Evolutionary conservation across 2,329 filamentous ascomycete species (phyloP).

Genomic region (Fusarium luffae): DNA sequence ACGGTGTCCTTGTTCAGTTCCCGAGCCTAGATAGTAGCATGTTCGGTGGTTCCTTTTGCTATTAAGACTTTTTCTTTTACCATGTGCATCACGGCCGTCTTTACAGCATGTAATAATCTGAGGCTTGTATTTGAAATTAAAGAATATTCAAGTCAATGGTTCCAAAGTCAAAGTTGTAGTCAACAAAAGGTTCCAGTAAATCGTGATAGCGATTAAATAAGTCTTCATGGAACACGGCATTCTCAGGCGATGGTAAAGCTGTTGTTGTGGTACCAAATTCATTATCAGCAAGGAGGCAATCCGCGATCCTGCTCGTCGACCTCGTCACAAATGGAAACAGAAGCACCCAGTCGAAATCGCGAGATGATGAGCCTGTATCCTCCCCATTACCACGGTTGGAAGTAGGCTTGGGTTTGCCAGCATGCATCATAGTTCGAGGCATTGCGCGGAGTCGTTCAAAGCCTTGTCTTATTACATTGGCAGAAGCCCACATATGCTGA

Average conservation of each 20-base stretch:
- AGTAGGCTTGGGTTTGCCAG: not conserved
- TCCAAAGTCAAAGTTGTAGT: constrained; percentile 36
- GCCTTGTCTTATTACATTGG: constrained; percentile 36
- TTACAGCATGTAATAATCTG: not conserved
- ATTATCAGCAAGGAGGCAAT: constrained; percentile 32
- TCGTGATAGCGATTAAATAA: constrained; percentile 36
- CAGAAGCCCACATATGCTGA: constrained; percentile 42
- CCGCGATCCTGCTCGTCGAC: constrained; percentile 29
- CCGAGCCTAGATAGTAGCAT: not conserved
- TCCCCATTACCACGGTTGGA: not conserved
- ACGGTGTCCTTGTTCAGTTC: not conserved
- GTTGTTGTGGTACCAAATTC: constrained; percentile 27
- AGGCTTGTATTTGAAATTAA: not conserved
- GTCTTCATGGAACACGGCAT: constrained; percentile 30
- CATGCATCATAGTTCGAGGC: constrained; percentile 22
- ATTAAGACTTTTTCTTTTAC: no score
- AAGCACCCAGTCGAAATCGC: constrained; percentile 28
- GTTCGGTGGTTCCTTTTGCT: not conserved
- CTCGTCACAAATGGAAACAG: constrained; percentile 38
- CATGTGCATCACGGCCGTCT: not conserved
- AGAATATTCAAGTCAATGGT: constrained; percentile 19
- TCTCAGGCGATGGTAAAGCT: constrained; percentile 30
- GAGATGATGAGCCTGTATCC: not conserved
- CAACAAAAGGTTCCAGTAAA: constrained; percentile 36
- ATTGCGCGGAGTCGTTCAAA: constrained; percentile 33